Evolutionary conservation across 345 rosid species (phyloP), one percentile per base, ranked within the genome.

Genomic region (Passiflora organensis): DNA sequence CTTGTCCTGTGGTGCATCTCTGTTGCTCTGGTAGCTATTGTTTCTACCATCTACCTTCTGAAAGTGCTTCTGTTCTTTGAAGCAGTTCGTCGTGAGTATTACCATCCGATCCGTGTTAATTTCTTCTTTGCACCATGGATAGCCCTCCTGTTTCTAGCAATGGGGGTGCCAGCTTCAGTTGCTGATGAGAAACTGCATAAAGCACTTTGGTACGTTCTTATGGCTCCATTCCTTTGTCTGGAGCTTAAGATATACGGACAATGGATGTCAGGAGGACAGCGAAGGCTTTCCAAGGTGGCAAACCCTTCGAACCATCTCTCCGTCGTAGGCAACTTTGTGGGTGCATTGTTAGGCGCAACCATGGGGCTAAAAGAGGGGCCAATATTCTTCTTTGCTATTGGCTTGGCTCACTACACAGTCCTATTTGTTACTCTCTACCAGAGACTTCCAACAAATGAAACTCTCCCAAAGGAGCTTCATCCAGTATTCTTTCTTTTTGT

Each of bases 361-460:
- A 80, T 91, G 97, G 97, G 91, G 44, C 70, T 91, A 13, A 82
- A 76, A 69, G 97, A 91, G 66, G 97, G 97, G 47, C 97, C 97
- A 1, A 68, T 85, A 19, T 87, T 91, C 79, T 87, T 91, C 78
- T 91, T 87, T 32, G 79, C 96, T 0, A 75, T 87, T 1, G 98
- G 98, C 0, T 57, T 91, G 64, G 90, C 96, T 65, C 95, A 91
- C 62, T 91, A 85, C 70, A 49, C 67, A 1, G 96, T 91, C 56
- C 80, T 91, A 2, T 87, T 91, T 60, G 96, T 91, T 32, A 91
- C 98, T 18, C 86, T 91, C 1, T 91, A 91, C 58, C 97, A 87
- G 59, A 85, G 96, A 65, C 89, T 91, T 58, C 97, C 96, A 17
- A 87, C 96, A 14, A 88, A 84, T 17, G 86, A 78, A 45, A 84